Conservation (phyloP, 2,329 filamentous ascomycete genomes). For the Ceratocystis alfenasii region DNA sequence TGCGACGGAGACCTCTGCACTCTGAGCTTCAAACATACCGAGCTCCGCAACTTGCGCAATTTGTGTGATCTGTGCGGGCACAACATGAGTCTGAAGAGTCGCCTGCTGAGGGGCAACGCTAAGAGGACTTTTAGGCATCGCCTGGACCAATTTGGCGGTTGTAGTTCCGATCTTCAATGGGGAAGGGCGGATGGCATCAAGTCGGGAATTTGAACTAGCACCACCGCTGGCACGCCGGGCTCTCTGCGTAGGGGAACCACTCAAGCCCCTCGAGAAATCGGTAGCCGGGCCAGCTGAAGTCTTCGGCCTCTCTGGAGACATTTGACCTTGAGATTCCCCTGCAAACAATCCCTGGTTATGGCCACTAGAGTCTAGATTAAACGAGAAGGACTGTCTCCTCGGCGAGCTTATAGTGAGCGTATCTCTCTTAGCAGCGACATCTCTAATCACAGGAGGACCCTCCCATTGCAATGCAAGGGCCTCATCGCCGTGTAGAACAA, state of each 20-base stretch:
- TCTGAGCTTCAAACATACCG: neutral
- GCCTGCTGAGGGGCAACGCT: slow-evolving; percentile 13
- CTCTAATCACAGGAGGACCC: slow-evolving; percentile 36
- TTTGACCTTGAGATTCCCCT: neutral
- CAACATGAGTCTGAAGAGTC: slow-evolving; percentile 12
- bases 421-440: slow-evolving; percentile 40
- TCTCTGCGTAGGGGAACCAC: neutral
- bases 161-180: slow-evolving; percentile 12
- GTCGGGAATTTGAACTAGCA: slow-evolving; percentile 5
- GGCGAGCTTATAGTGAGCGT: slow-evolving; percentile 38
- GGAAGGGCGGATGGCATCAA: slow-evolving; percentile 17
- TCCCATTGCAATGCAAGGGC: slow-evolving; percentile 24
- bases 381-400: slow-evolving; percentile 38
- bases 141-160: neutral
- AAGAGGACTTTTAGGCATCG: slow-evolving; percentile 20
- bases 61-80: neutral
- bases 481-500: slow-evolving; percentile 31
- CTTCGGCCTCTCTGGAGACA: slow-evolving; percentile 16
- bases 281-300: slow-evolving; percentile 18
- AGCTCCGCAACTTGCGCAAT: neutral
- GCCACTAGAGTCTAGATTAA: slow-evolving; percentile 30
- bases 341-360: neutral
- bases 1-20: neutral
- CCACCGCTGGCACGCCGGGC: slow-evolving; percentile 4
- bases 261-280: neutral